Conservation (phyloP, 768 basidiomycete genomes). For the Tulasnella sp. region DNA sequence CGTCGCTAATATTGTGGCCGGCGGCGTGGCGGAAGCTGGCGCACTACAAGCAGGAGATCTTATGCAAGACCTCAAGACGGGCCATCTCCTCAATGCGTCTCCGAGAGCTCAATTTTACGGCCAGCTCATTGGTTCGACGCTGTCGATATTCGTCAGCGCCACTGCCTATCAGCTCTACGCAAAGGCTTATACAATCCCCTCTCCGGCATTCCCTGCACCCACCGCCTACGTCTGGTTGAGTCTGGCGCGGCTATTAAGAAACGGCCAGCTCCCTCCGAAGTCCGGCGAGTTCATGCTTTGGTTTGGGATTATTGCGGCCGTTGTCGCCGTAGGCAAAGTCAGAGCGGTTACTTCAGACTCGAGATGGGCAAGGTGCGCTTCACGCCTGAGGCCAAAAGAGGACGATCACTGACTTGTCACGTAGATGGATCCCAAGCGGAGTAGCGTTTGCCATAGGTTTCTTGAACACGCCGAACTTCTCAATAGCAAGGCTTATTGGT, state of each 20-base stretch:
- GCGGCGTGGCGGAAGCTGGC: constrained; percentile 95
- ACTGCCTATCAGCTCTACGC: constrained; percentile 88
- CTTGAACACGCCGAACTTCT: constrained; percentile 93
- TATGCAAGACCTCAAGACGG: constrained; percentile 99
- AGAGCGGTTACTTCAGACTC: constrained; percentile 54
- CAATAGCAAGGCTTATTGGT: constrained; percentile 86
- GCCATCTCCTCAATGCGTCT: constrained; percentile 87
- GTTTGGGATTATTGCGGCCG: constrained; percentile 73
- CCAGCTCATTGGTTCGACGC: constrained; percentile 85
- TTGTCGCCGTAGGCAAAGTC: constrained; percentile 68
- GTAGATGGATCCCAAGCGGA: constrained; percentile 81
- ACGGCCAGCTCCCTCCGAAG: constrained; percentile 79
- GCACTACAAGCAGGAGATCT: constrained; percentile 96
- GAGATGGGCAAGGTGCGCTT: constrained; percentile 52
- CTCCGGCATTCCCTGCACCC: constrained; percentile 93
- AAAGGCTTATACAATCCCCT: constrained; percentile 84
- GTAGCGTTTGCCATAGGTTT: constrained; percentile 96
- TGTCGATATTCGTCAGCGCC: constrained; percentile 87
- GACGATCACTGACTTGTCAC: background rate
- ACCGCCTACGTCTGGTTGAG: constrained; percentile 93
- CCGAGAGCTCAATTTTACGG: constrained; percentile 94
- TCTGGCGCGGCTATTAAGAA: constrained; percentile 73
- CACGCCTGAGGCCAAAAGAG: background rate
- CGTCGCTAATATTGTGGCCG: constrained; percentile 97
- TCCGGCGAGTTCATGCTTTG: constrained; percentile 75